Evolutionary conservation across 2,329 filamentous ascomycete genomes (phyloP), one percentile per base, ranked within the genome.

Genomic region (Torrubiella hemipterigena): DNA sequence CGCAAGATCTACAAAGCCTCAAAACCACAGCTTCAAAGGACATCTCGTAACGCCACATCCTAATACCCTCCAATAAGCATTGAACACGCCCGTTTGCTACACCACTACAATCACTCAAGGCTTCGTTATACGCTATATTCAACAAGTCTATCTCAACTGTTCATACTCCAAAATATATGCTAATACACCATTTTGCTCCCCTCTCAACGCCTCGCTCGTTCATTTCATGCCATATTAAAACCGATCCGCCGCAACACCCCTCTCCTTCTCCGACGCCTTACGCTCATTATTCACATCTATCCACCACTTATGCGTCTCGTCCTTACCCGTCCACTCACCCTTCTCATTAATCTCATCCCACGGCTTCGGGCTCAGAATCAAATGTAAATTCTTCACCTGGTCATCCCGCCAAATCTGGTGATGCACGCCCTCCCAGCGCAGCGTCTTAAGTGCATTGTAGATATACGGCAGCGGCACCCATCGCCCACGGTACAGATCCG

Each of bases 391-490:
- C 56, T 72, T 74, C 30, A 77, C 67, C 24, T 54, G 47, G 13
- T 65, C 65, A 41, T 77, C 72, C 9, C 56, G 51, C 73, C 73
- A 77, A 34, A 77, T 69, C 34, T 52, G 45, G 17, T 52, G 49
- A 43, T 77, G 73, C 18, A 74, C 69, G 10, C 55, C 59, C 12
- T 56, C 43, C 56, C 61, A 61, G 12, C 68, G 54, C 56, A 77
- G 38, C 12, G 73, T 75, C 62, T 77, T 76, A 38, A 77, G 60
- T 8, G 69, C 73, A 41, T 77, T 77, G 49, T 76, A 77, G 11
- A 65, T 54, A 42, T 76, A 77, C 2, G 71, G 69, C 42, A 77
- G 54, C 6, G 66, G 48, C 10, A 69, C 64, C 73, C 73, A 77
- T 20, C 68, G 58, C 20, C 58, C 64, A 9, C 50, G 50, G 52